A percentile compares a stretch with the other conserved stretches of the same genome.
These are phyloP conservation scores for Mortierella sp. DNA, from an alignment of 371 early-diverging fungal species.

Conservation along the genomic window DNA sequence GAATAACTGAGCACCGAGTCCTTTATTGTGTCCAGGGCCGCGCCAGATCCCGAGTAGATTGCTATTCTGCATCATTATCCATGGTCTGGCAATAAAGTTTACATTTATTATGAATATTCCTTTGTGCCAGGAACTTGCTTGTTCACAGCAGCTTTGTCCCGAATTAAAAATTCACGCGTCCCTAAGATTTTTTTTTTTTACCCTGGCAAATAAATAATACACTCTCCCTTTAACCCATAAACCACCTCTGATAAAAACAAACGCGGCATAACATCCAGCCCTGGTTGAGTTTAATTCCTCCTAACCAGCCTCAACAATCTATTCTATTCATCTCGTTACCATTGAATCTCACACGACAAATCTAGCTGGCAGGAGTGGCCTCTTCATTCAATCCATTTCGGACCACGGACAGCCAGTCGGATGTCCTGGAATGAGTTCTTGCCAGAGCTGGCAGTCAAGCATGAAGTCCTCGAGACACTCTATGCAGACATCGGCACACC, in stretches of 20 bases:
- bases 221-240: not conserved
- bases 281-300: not conserved
- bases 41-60: too few species aligned
- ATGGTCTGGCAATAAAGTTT: too few species aligned
- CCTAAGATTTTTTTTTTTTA: too few species aligned
- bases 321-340: not conserved
- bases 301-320: not conserved
- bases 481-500: constrained; percentile 47
- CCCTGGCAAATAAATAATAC: not conserved
- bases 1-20: too few species aligned
- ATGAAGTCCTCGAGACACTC: constrained; percentile 46
- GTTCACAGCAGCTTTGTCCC: too few species aligned
- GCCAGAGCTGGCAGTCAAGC: constrained; percentile 52
- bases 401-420: constrained; percentile 1
- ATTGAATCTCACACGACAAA: not conserved
- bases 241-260: not conserved
- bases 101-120: too few species aligned
- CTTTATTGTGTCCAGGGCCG: too few species aligned
- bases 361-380: constrained; percentile 2
- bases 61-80: too few species aligned
- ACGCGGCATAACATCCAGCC: constrained; percentile 1
- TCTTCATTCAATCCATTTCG: not conserved
- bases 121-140: too few species aligned
- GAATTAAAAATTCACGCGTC: not conserved
- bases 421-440: constrained; percentile 57